Evolutionary conservation across 1,284 basidiomycete genomes (phyloP).

Genomic region (Ganoderma lucidum): DNA sequence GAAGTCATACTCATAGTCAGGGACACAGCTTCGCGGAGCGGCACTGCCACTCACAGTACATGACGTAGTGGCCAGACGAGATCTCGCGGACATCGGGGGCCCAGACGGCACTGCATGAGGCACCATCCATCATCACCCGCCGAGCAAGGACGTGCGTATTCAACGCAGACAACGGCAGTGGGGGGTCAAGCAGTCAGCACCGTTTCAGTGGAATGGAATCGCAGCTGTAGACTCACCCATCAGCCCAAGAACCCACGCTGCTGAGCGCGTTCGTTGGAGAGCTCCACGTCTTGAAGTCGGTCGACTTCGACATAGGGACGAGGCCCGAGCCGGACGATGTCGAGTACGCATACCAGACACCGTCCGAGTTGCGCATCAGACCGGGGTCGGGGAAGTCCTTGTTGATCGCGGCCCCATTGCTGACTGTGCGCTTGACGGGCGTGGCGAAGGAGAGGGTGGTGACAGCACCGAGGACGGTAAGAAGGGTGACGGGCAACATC

Average conservation of each 20-base stretch:
- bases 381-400: slow-evolving; percentile 18
- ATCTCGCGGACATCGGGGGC: slow-evolving; percentile 19
- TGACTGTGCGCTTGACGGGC: not conserved
- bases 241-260: not conserved
- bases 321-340: slow-evolving; percentile 11
- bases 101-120: slow-evolving; percentile 4
- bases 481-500: not conserved
- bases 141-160: not conserved
- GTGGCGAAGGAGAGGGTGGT: not conserved
- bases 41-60: slow-evolving; percentile 13
- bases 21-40: not conserved
- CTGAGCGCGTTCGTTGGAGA: not conserved
- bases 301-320: slow-evolving; percentile 15
- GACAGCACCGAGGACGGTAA: not conserved
- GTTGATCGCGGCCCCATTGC: slow-evolving; percentile 15
- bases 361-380: slow-evolving; percentile 16
- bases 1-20: not conserved
- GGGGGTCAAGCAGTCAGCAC: not conserved
- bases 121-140: not conserved
- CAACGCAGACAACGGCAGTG: not conserved
- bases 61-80: slow-evolving; percentile 13
- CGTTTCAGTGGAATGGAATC: no score
- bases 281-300: slow-evolving; percentile 16
- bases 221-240: not conserved
- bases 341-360: slow-evolving; percentile 18